These are phyloP conservation scores for Tilletia caries DNA, from an alignment of 1,284 basidiomycete genomes.

Conservation along the genomic window DNA sequence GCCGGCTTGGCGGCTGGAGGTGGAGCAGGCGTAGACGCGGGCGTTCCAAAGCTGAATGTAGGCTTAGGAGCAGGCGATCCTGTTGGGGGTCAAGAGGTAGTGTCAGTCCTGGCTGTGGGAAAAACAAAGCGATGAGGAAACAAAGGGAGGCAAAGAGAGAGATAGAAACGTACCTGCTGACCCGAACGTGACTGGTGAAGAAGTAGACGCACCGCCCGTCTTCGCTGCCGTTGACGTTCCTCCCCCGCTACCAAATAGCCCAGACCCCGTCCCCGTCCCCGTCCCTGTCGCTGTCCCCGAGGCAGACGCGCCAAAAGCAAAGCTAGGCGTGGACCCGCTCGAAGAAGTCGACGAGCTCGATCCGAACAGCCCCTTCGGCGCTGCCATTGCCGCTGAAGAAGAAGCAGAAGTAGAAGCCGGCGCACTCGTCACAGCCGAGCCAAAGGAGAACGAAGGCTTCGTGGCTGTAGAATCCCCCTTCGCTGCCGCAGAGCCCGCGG, in stretches of 20 bases:
- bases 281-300: neutral
- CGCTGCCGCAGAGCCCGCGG: neutral
- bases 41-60: conserved; percentile 2
- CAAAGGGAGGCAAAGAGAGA: no score
- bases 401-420: neutral
- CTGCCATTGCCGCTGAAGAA: no score
- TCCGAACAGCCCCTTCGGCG: no score
- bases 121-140: no score
- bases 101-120: no score
- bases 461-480: neutral
- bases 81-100: no score
- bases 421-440: neutral
- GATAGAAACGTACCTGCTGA: neutral
- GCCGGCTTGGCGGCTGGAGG: neutral
- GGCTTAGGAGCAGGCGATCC: neutral
- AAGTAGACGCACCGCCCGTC: neutral
- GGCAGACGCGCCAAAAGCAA: neutral
- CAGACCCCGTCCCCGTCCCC: neutral
- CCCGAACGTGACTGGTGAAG: neutral
- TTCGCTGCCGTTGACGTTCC: neutral
- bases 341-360: no score
- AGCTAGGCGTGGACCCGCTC: neutral
- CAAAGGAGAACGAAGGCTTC: neutral
- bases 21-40: neutral
- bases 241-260: no score